A percentile compares a stretch with the other conserved stretches of the same genome.
These are phyloP conservation scores for Phytopythium boreale DNA, from an alignment of 352 stramenopile genomes.

Conservation along the genomic window DNA sequence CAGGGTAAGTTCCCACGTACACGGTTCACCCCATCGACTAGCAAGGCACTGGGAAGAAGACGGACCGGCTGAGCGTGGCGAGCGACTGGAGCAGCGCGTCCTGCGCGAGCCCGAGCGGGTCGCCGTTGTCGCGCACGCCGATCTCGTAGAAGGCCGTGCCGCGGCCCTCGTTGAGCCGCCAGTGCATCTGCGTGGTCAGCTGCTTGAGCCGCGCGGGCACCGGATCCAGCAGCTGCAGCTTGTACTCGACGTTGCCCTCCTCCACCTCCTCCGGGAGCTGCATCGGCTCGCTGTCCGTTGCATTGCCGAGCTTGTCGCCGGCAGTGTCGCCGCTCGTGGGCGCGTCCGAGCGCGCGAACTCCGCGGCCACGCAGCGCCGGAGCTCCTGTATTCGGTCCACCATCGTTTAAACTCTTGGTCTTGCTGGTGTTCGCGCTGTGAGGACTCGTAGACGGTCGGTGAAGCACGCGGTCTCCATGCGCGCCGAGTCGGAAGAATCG, in stretches of 20 bases:
- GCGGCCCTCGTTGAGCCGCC: constrained; percentile 87
- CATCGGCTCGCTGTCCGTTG: constrained; percentile 1
- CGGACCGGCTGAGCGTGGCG: constrained; percentile 49
- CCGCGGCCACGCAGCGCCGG: constrained; percentile 14
- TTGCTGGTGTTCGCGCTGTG: background rate
- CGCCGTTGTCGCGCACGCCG: constrained; percentile 83
- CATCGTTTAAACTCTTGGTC: background rate
- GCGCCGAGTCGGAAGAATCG: background rate
- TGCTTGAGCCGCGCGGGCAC: constrained; percentile 74
- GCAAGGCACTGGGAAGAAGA: background rate
- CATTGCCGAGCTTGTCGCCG: background rate
- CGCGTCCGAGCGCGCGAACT: constrained; percentile 13
- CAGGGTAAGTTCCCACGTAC: background rate
- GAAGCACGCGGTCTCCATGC: background rate
- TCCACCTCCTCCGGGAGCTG: constrained; percentile 77
- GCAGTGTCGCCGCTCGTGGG: background rate
- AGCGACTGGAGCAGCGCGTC: constrained; percentile 72
- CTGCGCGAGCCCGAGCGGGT: constrained; percentile 61
- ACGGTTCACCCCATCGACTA: background rate
- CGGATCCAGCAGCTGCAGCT: constrained; percentile 81
- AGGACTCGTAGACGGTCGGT: background rate
- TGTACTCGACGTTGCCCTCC: constrained; percentile 91
- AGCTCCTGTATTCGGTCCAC: constrained; percentile 13
- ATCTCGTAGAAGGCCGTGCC: constrained; percentile 86
- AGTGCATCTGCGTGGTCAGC: constrained; percentile 89